phyloP scores from a whole-genome alignment of 1,284 basidiomycete species.

The Naganishia liquefaciens region DNA sequence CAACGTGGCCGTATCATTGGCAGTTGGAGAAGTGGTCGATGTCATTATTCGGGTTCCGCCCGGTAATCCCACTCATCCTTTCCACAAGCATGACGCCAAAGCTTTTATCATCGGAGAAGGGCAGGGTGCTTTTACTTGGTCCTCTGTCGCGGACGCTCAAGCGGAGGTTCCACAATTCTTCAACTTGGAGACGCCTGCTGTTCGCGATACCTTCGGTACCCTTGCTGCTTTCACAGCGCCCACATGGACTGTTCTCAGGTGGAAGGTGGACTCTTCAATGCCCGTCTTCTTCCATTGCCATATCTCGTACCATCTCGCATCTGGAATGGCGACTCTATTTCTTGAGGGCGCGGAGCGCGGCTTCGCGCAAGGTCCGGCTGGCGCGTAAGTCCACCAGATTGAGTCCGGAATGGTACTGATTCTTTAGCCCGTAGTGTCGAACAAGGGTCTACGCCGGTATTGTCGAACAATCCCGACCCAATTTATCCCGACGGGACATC shows the following conservation, averaged over 20 bases:
- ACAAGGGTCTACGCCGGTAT: conserved; percentile 21
- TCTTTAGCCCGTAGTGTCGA: neutral
- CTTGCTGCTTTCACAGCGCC: conserved; percentile 19
- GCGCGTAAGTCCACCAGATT: conserved; percentile 3
- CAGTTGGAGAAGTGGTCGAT: conserved; percentile 27
- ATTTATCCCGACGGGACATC: conserved; percentile 15
- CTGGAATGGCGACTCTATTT: conserved; percentile 28
- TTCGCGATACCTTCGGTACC: conserved; percentile 28
- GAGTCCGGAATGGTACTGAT: neutral
- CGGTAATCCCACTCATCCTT: conserved; percentile 29
- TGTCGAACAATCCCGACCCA: conserved; percentile 10
- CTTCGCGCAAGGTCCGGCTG: conserved; percentile 10
- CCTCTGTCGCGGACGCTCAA: conserved; percentile 26
- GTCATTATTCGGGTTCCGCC: conserved; percentile 28
- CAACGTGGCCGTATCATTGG: conserved; percentile 16
- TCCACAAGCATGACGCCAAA: conserved; percentile 32
- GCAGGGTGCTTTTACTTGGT: conserved; percentile 24
- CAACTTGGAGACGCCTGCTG: conserved; percentile 27
- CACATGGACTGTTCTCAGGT: conserved; percentile 29
- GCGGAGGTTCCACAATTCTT: conserved; percentile 21
- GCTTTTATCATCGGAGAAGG: conserved; percentile 29
- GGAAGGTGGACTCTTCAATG: conserved; percentile 13
- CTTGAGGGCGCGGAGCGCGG: conserved; percentile 27
- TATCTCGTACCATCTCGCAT: conserved; percentile 27
- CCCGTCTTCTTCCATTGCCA: conserved; percentile 26